Percentiles rank a stretch among this genome's conserved stretches.
Conservation (phyloP, 768 basidiomycete genomes). For the Lentinus tigrinus region DNA sequence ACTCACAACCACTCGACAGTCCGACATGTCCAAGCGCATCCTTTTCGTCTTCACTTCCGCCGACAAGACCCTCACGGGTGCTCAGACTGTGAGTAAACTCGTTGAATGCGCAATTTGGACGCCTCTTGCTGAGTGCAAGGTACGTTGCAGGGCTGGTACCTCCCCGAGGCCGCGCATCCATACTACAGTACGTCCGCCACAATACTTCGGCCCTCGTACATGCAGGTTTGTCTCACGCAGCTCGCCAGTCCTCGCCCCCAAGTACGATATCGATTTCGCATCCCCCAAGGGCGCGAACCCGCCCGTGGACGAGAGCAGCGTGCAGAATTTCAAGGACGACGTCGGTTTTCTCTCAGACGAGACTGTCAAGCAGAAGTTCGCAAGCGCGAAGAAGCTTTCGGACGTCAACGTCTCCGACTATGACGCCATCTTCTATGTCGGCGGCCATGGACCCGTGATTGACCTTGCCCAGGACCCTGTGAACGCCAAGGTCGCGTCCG, state of each 20-base stretch:
- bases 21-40: constrained; percentile 33
- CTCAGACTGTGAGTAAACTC: constrained; percentile 42
- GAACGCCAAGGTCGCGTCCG: constrained; percentile 56
- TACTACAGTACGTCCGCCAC: constrained; percentile 27
- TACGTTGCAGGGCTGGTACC: constrained; percentile 64
- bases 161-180: constrained; percentile 54
- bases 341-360: constrained; percentile 60
- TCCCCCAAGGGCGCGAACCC: constrained; percentile 58
- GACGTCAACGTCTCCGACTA: constrained; percentile 62
- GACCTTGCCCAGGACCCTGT: constrained; percentile 60
- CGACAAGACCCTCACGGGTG: constrained; percentile 52
- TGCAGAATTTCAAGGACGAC: constrained; percentile 55
- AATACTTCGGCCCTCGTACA: not conserved
- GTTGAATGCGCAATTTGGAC: not conserved
- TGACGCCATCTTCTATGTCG: constrained; percentile 75
- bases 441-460: constrained; percentile 76
- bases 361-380: constrained; percentile 48
- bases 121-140: not conserved
- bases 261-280: constrained; percentile 44
- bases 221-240: not conserved
- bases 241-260: constrained; percentile 29
- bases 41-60: constrained; percentile 79
- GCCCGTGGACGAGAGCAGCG: constrained; percentile 59
- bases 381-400: constrained; percentile 55
- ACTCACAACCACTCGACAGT: not conserved